Conservation (phyloP, 805 yeast species). For the Torulaspora gathmanii region DNA sequence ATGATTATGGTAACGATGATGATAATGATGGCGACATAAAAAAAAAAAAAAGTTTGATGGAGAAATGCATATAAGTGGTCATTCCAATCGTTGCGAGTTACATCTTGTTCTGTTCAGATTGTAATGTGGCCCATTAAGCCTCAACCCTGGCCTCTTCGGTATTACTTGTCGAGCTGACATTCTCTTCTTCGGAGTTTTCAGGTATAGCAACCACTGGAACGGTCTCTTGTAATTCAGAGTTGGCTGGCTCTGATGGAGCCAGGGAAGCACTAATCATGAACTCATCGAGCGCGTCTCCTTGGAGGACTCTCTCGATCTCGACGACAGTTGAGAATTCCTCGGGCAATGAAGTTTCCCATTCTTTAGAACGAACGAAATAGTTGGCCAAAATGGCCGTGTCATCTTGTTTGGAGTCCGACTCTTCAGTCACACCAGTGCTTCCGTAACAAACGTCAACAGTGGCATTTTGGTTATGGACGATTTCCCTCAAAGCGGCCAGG, state of each 20-base stretch:
- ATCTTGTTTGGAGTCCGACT: neutral
- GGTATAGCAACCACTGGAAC: neutral
- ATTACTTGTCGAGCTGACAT: neutral
- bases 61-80: neutral
- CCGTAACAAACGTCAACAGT: constrained; percentile 30
- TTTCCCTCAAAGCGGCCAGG: constrained; percentile 31
- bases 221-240: neutral
- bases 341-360: constrained; percentile 27
- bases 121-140: neutral
- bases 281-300: constrained; percentile 27
- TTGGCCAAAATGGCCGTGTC: constrained; percentile 16
- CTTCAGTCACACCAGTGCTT: constrained; percentile 9
- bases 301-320: constrained; percentile 19
- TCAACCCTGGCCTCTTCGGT: constrained; percentile 1
- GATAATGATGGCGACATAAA: neutral
- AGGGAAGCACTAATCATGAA: constrained; percentile 15
- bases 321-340: constrained; percentile 19
- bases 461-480: constrained; percentile 30
- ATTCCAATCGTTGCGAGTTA: neutral
- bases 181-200: constrained; percentile 4
- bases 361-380: constrained; percentile 31
- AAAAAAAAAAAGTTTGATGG: neutral
- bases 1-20: neutral
- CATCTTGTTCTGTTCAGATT: neutral
- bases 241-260: neutral